Percentiles rank a stretch among this genome's conserved stretches.
Conservation (phyloP, 2,329 filamentous ascomycete genomes). For the Fusarium sp. region DNA sequence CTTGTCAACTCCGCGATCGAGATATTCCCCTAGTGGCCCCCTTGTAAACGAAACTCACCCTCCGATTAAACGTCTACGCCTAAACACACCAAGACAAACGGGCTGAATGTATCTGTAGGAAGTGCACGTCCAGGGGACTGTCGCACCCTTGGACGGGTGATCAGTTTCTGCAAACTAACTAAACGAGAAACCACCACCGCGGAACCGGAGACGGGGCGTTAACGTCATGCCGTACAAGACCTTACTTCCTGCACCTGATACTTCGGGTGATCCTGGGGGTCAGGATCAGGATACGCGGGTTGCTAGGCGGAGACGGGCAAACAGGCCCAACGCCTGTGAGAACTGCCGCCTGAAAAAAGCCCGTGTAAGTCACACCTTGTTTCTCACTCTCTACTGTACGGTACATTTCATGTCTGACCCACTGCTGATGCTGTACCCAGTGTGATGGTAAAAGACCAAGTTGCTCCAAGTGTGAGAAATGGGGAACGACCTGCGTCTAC, state of each 20-base stretch:
- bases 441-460: slow-evolving; percentile 27
- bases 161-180: not conserved
- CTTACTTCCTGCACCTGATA: slow-evolving; percentile 17
- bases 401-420: slow-evolving; percentile 10
- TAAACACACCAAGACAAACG: not conserved
- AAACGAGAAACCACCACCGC: not conserved
- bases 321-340: slow-evolving; percentile 31
- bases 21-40: slow-evolving; percentile 10
- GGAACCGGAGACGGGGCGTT: not conserved
- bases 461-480: slow-evolving; percentile 27
- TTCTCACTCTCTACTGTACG: too few relatives aligned
- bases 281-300: slow-evolving; percentile 18
- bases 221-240: slow-evolving; percentile 12
- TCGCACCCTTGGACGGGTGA: slow-evolving; percentile 7
- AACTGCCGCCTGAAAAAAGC: slow-evolving; percentile 32
- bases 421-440: slow-evolving; percentile 6
- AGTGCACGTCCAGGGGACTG: not conserved
- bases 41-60: not conserved
- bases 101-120: not conserved
- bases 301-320: slow-evolving; percentile 15
- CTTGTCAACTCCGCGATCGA: slow-evolving; percentile 30
- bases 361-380: slow-evolving; percentile 20
- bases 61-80: not conserved
- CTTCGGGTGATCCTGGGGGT: not conserved
- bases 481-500: slow-evolving; percentile 19